Percentiles rank a stretch among this genome's conserved stretches.
These are phyloP conservation scores for Plasmodium berghei DNA, from an alignment of 169 alveolate genomes.

Conservation along the genomic window DNA sequence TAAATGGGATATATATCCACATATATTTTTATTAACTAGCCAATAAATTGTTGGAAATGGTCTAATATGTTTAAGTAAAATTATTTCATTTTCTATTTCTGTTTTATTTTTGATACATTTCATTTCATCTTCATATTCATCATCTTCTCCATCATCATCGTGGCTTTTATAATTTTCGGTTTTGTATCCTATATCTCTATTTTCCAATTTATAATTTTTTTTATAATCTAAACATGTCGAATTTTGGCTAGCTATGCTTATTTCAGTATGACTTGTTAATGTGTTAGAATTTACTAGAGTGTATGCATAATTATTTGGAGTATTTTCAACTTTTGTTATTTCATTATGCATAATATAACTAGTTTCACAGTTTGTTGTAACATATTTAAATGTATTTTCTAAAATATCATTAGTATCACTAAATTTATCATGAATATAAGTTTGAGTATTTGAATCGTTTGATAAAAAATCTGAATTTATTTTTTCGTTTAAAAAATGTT, in stretches of 20 bases:
- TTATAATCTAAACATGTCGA: no score
- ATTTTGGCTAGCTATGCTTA: not conserved
- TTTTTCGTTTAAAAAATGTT: not conserved
- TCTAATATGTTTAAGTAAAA: conserved; percentile 58
- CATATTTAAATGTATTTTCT: not conserved
- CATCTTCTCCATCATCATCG: not conserved
- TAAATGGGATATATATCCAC: conserved; percentile 80
- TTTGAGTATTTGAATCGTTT: not conserved
- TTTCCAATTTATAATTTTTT: not conserved
- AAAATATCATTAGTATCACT: not conserved
- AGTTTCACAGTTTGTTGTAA: not conserved
- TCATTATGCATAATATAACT: not conserved
- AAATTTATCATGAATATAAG: not conserved
- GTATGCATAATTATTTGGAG: not conserved
- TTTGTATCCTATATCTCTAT: not conserved
- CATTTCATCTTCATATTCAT: conserved; percentile 14
- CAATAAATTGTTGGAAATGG: conserved; percentile 87
- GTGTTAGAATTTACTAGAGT: not conserved
- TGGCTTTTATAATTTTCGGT: not conserved
- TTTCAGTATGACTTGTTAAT: not conserved
- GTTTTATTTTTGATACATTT: conserved; percentile 19
- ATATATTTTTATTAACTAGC: conserved; percentile 78
- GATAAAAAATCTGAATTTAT: not conserved
- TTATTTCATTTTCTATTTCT: conserved; percentile 41
- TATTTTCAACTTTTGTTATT: not conserved